Percentiles rank a stretch among this genome's conserved stretches.
Conservation (phyloP, 306 rosid genomes). For the Inga oerstediana region DNA sequence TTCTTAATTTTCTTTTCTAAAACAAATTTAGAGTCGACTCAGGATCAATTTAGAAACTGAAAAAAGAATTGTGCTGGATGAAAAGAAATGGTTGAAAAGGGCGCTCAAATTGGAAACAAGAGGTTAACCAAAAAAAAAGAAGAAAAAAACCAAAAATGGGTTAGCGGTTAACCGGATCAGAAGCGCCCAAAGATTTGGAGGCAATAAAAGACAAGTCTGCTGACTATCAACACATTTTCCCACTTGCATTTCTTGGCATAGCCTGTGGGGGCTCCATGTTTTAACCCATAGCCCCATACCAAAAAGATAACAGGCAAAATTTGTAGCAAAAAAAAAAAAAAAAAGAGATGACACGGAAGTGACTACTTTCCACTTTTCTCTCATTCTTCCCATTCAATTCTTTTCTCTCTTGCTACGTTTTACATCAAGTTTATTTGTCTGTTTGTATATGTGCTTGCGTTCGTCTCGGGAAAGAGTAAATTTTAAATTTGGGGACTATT, state of each 20-base stretch:
- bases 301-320: no score
- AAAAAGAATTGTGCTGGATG: background rate
- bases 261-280: background rate
- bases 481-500: background rate
- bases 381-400: no score
- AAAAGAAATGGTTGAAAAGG: background rate
- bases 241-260: background rate
- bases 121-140: background rate
- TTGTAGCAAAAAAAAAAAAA: no score
- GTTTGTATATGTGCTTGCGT: background rate
- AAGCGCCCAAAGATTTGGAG: background rate
- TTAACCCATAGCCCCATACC: background rate
- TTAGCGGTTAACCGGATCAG: background rate
- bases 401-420: no score
- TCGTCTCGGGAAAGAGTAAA: background rate
- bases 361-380: no score
- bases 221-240: background rate
- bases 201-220: background rate
- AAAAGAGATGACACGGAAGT: background rate
- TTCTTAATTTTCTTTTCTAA: background rate
- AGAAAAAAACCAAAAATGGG: background rate
- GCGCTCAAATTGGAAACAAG: background rate
- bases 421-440: background rate
- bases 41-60: background rate
- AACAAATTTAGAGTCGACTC: background rate